phyloP scores from a whole-genome alignment of 139 green algal species.

The Nannochloris sp. region DNA sequence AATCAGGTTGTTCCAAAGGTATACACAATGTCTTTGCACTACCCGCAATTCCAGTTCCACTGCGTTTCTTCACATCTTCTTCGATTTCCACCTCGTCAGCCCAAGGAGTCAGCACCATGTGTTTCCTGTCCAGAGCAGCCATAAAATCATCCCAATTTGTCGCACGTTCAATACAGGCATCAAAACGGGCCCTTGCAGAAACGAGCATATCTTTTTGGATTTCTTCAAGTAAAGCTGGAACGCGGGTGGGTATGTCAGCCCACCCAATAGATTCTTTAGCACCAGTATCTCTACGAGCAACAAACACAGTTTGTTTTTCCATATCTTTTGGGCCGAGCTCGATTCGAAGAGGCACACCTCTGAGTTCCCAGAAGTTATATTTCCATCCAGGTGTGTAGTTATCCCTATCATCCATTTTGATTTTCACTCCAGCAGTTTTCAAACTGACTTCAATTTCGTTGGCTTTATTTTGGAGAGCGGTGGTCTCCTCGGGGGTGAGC shows the following conservation, averaged over 20 bases:
- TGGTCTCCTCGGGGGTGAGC: slow-evolving; percentile 39
- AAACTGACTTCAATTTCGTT: slow-evolving; percentile 36
- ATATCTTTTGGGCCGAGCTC: slow-evolving; percentile 96
- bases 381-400: slow-evolving; percentile 99
- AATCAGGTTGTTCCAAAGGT: slow-evolving; percentile 76
- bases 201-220: slow-evolving; percentile 71
- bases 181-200: slow-evolving; percentile 39
- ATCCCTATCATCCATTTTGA: slow-evolving; percentile 67
- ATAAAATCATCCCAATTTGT: slow-evolving; percentile 93
- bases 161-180: slow-evolving; percentile 53
- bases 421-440: slow-evolving; percentile 55
- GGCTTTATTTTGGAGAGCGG: slow-evolving; percentile 40
- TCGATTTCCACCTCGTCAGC: slow-evolving; percentile 73
- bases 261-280: slow-evolving; percentile 82
- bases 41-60: slow-evolving; percentile 62
- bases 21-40: slow-evolving; percentile 97
- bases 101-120: slow-evolving; percentile 94
- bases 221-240: slow-evolving; percentile 33
- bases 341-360: slow-evolving; percentile 85
- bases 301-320: slow-evolving; percentile 63
- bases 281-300: slow-evolving; percentile 84
- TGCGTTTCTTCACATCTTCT: slow-evolving; percentile 88
- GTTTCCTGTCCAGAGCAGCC: slow-evolving; percentile 74
- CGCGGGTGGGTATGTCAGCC: slow-evolving; percentile 50
- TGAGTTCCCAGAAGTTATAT: slow-evolving; percentile 99